Evolutionary conservation across 345 rosid genomes (phyloP).

Genomic region (Gossypium anomalum): DNA sequence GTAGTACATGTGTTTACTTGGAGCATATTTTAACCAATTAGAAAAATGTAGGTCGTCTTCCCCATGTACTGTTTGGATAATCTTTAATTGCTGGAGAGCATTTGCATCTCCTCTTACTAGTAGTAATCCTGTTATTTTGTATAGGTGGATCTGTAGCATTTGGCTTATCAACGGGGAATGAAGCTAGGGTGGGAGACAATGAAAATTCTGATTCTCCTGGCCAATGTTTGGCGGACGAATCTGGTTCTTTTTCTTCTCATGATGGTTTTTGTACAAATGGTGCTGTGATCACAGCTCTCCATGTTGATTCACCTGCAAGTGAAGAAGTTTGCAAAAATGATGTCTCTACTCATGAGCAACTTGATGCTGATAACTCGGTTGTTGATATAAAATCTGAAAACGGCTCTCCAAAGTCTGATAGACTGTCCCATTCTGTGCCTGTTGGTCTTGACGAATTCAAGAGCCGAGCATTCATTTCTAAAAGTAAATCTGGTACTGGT

Average conservation of each 20-base stretch:
- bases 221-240: conserved; percentile 20
- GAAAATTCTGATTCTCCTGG: conserved; percentile 24
- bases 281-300: conserved; percentile 12
- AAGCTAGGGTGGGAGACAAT: conserved; percentile 16
- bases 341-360: conserved; percentile 24
- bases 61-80: background rate
- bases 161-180: conserved; percentile 33
- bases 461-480: conserved; percentile 66
- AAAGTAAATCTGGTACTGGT: conserved; percentile 54
- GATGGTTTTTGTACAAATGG: conserved; percentile 20
- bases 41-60: background rate
- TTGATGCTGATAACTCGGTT: conserved; percentile 20
- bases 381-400: conserved; percentile 29
- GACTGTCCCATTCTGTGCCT: conserved; percentile 53
- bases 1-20: background rate
- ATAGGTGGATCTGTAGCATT: conserved; percentile 44
- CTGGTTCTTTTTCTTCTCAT: conserved; percentile 20
- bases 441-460: conserved; percentile 89
- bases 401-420: conserved; percentile 35
- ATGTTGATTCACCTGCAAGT: conserved; percentile 16
- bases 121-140: background rate
- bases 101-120: background rate
- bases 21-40: background rate
- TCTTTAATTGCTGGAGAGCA: background rate
- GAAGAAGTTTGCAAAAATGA: conserved; percentile 26